These are phyloP conservation scores for Heliocybe sulcata DNA, from an alignment of 1,284 basidiomycete genomes.

Conservation along the genomic window DNA sequence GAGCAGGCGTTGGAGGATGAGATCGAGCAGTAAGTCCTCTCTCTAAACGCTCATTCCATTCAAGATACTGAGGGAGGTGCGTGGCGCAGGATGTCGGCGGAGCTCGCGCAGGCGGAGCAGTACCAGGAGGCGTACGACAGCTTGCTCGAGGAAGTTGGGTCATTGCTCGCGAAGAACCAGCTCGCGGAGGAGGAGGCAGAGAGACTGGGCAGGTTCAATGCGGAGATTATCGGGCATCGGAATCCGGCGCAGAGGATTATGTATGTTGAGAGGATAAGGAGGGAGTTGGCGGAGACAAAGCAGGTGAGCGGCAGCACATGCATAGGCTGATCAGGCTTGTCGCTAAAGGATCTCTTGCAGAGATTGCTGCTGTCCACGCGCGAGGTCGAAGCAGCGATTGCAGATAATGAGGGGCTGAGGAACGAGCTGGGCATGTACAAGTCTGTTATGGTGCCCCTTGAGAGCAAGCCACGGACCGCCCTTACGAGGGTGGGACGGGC, in stretches of 20 bases:
- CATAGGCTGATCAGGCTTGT: slow-evolving; percentile 5
- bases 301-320: slow-evolving; percentile 40
- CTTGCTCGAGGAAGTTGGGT: slow-evolving; percentile 54
- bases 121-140: slow-evolving; percentile 63
- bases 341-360: slow-evolving; percentile 25
- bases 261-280: slow-evolving; percentile 67
- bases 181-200: slow-evolving; percentile 68
- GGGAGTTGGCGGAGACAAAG: slow-evolving; percentile 63
- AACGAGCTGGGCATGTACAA: slow-evolving; percentile 66
- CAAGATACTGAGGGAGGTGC: slow-evolving; percentile 6
- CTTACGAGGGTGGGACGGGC: slow-evolving; percentile 55
- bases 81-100: slow-evolving; percentile 40
- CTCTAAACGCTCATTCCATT: no score
- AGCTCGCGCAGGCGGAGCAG: slow-evolving; percentile 48
- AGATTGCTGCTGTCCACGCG: slow-evolving; percentile 45
- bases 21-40: slow-evolving; percentile 48
- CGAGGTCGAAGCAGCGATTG: slow-evolving; percentile 43
- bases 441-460: slow-evolving; percentile 50
- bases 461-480: slow-evolving; percentile 52
- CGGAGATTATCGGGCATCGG: slow-evolving; percentile 65
- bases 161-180: slow-evolving; percentile 58
- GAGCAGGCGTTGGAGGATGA: slow-evolving; percentile 59
- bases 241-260: slow-evolving; percentile 70
- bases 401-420: slow-evolving; percentile 44
- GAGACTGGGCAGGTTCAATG: slow-evolving; percentile 64